These are phyloP conservation scores for Bryoglossum gracile DNA, from an alignment of 495 filamentous ascomycete genomes.

Conservation along the genomic window DNA sequence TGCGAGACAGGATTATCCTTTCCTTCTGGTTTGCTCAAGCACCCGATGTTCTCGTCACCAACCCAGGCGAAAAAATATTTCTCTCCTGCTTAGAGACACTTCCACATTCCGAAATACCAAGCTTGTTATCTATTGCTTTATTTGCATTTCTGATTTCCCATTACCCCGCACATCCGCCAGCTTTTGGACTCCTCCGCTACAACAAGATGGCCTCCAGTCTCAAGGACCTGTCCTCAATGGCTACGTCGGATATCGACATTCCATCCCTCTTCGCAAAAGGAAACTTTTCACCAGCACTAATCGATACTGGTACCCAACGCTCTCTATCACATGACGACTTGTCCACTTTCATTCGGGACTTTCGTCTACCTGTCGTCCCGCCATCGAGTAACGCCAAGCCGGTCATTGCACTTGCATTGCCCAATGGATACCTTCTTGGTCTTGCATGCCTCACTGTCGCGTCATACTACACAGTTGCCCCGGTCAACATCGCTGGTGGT, in stretches of 20 bases:
- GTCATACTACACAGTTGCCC: slow-evolving; percentile 29
- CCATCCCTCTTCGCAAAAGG: not conserved
- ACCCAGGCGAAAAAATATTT: not conserved
- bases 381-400: slow-evolving; percentile 18
- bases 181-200: not conserved
- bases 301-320: not conserved
- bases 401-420: slow-evolving; percentile 29
- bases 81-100: not conserved
- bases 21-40: not conserved
- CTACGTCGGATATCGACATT: not conserved
- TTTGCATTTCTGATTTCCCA: not conserved
- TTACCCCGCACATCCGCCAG: not conserved
- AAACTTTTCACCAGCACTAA: not conserved
- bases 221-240: not conserved
- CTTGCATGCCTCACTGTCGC: slow-evolving; percentile 27
- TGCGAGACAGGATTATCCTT: not conserved
- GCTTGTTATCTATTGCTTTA: not conserved
- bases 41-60: not conserved
- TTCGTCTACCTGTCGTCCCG: not conserved
- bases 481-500: slow-evolving; percentile 21
- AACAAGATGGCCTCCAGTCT: not conserved
- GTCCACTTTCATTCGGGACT: not conserved
- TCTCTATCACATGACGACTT: not conserved
- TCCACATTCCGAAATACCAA: not conserved
- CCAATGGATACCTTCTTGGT: slow-evolving; percentile 31